Evolutionary conservation across 495 filamentous ascomycete genomes (phyloP), one percentile per base, ranked within the genome.

Genomic region (Penicillium waksmanii): DNA sequence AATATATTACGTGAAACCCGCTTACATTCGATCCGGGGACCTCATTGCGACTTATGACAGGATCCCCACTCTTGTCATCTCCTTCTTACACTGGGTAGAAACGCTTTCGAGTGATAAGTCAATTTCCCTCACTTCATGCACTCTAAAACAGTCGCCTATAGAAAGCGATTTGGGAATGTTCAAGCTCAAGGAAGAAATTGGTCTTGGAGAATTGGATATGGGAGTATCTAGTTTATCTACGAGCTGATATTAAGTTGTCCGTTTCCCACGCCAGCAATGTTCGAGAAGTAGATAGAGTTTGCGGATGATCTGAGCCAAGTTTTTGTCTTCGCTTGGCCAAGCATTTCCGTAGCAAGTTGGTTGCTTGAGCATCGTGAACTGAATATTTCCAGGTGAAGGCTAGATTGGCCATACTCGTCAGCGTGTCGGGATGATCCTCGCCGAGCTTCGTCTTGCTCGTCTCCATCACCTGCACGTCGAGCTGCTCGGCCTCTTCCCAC

Each of bases 401-500:
- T 11, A 50, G 27, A 15, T 33, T 57, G 3, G 3, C 12, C 34
- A 52, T 56, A 25, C 44, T 61, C 19, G 10, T 44, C 47, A 61
- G 31, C 23, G 53, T 61, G 17, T 44, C 46, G 15, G 58, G 58
- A 18, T 56, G 52, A 5, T 55, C 47, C 2, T 46, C 25, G 18
- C 58, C 36, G 31, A 61, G 47, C n/a, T 15, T 34, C 15, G 4
- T 15, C 36, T 44, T 43, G 2, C 47, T 1, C 2, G 13, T 44
- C 19, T 58, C 36, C 17, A 50, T 23, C 44, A 57, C 55, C 27
- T 42, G 31, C 33, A 57, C 6, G 1, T 33, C 2, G 18, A 56
- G 53, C 8, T n/a, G 12, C 11, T 56, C 53, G 21, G 53, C 53
- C 19, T 56, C 53, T 34, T 46, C n/a, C 42, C 40, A 56, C 18